Evolutionary conservation across 2,329 filamentous ascomycete species (phyloP).

Genomic region (Lasiodiplodia sp.): DNA sequence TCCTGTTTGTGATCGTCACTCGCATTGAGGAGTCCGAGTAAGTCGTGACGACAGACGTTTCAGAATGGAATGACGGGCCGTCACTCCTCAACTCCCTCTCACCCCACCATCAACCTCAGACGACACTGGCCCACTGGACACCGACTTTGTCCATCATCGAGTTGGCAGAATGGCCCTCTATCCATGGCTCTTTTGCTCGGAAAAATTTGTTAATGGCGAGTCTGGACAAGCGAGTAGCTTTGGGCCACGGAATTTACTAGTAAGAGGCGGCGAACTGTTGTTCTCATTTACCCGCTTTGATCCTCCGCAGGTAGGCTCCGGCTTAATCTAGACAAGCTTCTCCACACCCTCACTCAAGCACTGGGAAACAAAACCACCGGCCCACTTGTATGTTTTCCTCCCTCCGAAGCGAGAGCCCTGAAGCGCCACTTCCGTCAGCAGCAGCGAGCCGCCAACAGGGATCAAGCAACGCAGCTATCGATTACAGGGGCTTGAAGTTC

Average conservation of each 20-base stretch:
- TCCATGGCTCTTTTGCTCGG: background rate
- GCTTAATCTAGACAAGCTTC: conserved; percentile 3
- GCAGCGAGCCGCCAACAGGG: background rate
- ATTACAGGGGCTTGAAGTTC: background rate
- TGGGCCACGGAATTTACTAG: no score
- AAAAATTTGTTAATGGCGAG: no score
- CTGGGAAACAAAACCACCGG: background rate
- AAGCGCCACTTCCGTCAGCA: background rate
- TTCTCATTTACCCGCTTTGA: background rate
- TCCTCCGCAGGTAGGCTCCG: background rate
- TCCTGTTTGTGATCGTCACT: background rate
- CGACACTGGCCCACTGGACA: background rate
- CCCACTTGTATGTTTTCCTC: background rate
- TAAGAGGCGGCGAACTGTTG: background rate
- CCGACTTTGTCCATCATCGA: conserved; percentile 2
- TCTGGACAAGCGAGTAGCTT: background rate
- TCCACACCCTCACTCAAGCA: background rate
- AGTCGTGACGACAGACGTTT: conserved; percentile 22
- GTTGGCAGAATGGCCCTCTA: background rate
- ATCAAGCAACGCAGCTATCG: background rate
- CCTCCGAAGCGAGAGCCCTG: background rate
- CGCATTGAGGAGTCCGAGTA: conserved; percentile 7
- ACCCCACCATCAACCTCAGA: conserved; percentile 14
- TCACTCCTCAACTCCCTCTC: conserved; percentile 5
- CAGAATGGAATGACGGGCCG: conserved; percentile 18